These are phyloP conservation scores for Lachnellula cervina DNA, from an alignment of 2,329 filamentous ascomycete species.

Conservation along the genomic window DNA sequence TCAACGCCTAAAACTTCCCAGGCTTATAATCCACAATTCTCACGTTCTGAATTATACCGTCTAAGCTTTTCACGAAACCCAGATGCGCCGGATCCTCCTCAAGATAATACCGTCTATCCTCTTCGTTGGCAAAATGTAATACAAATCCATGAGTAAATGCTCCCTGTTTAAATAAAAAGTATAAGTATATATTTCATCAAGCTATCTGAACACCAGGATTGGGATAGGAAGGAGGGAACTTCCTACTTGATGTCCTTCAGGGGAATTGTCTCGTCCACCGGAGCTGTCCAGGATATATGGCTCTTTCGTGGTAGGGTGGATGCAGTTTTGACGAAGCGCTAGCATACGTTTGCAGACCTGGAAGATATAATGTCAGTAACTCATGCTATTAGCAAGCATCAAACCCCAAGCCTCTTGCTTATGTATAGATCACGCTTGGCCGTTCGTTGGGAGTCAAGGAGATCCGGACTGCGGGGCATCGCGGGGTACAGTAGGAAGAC, in stretches of 20 bases:
- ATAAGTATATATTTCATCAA: not conserved
- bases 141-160: constrained; percentile 68
- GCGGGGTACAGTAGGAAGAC: constrained; percentile 1
- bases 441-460: not conserved
- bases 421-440: not conserved
- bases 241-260: constrained; percentile 54
- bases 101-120: constrained; percentile 66
- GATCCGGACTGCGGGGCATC: not conserved
- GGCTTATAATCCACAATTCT: constrained; percentile 57
- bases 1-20: constrained; percentile 40
- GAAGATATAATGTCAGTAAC: not conserved
- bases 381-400: not conserved
- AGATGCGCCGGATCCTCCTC: constrained; percentile 59
- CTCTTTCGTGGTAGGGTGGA: constrained; percentile 52
- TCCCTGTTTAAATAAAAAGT: constrained; percentile 37
- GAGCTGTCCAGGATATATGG: constrained; percentile 56
- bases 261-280: constrained; percentile 58
- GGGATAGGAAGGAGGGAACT: not conserved
- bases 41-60: constrained; percentile 45
- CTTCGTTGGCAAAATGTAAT: constrained; percentile 56
- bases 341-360: constrained; percentile 52
- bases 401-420: not conserved
- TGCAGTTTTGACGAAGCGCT: constrained; percentile 50
- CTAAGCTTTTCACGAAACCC: constrained; percentile 50
- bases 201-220: not conserved